Base-by-base conservation (phyloP, 805 yeast genomes). In the Ogataea neopini region DNA sequence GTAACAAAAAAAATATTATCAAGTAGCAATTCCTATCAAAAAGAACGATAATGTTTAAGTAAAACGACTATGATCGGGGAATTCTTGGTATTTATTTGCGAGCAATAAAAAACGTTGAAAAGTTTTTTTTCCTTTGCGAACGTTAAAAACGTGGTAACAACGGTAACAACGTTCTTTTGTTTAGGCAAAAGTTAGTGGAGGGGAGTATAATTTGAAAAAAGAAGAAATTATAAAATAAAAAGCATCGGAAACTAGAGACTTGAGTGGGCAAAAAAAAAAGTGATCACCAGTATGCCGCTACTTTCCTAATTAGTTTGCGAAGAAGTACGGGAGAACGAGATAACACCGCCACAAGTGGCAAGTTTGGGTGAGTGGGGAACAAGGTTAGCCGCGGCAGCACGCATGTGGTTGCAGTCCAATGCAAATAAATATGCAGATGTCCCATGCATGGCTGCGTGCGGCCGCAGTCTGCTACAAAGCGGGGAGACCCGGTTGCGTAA, bases 61-160 rank as follows among this genome's bases (percentile, higher is more conserved):
- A 9, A 28, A 28, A 28, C 32, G 5, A 28, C 4, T 10, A 11
- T 30, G 15, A n/a, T 14, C 9, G 34, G 34, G n/a, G 3, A 17
- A n/a, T n/a, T 13, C 37, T 17, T 19, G 23, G 37, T 34, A 34
- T 34, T 34, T 34, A 34, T 34, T 34, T 18, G 23, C 15, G 23
- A 20, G 23, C 37, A 34, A 34, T 20, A 26, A 39, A 39, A 28
- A 39, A 32, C 34, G 26, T 39, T 26, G 17, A 26, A 26, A 39
- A 39, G 20, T 37, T 37, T 37, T 37, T 23, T 22, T 25, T 25
- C 14, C 11, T 32, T 32, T 17, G 30, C 20, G 4, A 30, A 15
- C 23, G 23, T 26, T 23, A 13, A n/a, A 25, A 26, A 39, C 42
- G 42, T 39, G 42, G 42, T 39, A 39, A 39, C 42, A 39, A 39